A percentile compares a stretch with the other conserved stretches of the same genome.
Conservation (phyloP, 140 eudicot species). For the Stevia rebaudiana region DNA sequence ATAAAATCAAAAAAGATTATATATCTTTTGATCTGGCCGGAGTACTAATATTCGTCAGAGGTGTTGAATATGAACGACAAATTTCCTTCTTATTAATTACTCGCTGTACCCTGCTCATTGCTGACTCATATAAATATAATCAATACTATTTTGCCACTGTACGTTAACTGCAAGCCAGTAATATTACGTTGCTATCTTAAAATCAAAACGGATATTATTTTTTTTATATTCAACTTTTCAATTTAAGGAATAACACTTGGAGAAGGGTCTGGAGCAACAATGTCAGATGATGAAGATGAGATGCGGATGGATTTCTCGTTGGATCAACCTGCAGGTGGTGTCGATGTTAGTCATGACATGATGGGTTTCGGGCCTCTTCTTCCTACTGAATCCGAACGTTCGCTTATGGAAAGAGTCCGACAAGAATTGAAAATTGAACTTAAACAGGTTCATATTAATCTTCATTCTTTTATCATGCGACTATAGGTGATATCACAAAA, state of each 20-base stretch:
- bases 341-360: constrained; percentile 51
- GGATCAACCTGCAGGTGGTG: constrained; percentile 43
- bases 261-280: constrained; percentile 88
- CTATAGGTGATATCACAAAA: no score
- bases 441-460: constrained; percentile 76
- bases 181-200: no score
- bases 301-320: constrained; percentile 66
- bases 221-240: neutral
- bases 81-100: no score
- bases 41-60: neutral
- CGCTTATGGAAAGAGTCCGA: constrained; percentile 94
- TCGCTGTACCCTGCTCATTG: constrained; percentile 12
- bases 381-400: constrained; percentile 93
- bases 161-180: no score
- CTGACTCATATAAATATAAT: constrained; percentile 10
- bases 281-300: constrained; percentile 96
- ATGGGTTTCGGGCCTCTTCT: constrained; percentile 92
- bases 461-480: no score
- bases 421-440: constrained; percentile 89
- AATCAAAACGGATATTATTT: no score
- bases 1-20: neutral
- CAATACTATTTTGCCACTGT: neutral
- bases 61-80: no score
- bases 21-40: neutral
- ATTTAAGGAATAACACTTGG: constrained; percentile 68